phyloP scores from a whole-genome alignment of 768 basidiomycete genomes.

The Amanita subjunquillea region DNA sequence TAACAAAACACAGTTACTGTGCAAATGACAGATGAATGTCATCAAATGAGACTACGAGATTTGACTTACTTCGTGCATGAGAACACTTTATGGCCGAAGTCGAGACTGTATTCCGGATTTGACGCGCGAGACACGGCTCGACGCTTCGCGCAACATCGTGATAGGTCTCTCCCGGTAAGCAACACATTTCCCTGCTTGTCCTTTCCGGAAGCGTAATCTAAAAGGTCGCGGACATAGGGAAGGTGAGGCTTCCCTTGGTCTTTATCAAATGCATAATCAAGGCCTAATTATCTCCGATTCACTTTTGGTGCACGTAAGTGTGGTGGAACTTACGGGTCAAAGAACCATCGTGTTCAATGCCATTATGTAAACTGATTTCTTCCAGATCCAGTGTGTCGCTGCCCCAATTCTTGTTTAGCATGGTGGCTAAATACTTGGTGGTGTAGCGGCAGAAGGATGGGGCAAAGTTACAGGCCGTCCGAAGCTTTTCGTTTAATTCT shows the following conservation, averaged over 20 bases:
- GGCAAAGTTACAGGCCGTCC: conserved; percentile 58
- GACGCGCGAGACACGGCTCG: conserved; percentile 24
- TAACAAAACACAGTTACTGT: conserved; percentile 52
- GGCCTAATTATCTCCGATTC: conserved; percentile 26
- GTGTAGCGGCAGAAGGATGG: conserved; percentile 60
- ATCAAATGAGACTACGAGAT: neutral
- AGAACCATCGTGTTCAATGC: conserved; percentile 65
- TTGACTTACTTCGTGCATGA: conserved; percentile 31
- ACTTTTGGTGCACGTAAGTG: neutral
- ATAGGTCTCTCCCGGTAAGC: conserved; percentile 31
- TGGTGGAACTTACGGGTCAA: conserved; percentile 38
- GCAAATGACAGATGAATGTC: neutral
- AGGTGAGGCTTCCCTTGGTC: conserved; percentile 27
- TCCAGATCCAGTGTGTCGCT: conserved; percentile 54
- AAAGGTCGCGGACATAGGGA: conserved; percentile 26
- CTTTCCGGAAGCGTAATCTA: conserved; percentile 32
- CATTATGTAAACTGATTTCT: conserved; percentile 65
- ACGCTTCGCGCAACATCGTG: conserved; percentile 29
- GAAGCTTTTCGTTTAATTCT: conserved; percentile 31
- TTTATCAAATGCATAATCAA: conserved; percentile 30
- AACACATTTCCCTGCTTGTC: conserved; percentile 16
- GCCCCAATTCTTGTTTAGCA: conserved; percentile 45
- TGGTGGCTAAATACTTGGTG: conserved; percentile 45
- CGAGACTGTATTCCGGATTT: conserved; percentile 32
- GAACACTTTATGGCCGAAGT: conserved; percentile 26